Evolutionary conservation across 306 rosid species (phyloP).

Genomic region (Glycine soja): DNA sequence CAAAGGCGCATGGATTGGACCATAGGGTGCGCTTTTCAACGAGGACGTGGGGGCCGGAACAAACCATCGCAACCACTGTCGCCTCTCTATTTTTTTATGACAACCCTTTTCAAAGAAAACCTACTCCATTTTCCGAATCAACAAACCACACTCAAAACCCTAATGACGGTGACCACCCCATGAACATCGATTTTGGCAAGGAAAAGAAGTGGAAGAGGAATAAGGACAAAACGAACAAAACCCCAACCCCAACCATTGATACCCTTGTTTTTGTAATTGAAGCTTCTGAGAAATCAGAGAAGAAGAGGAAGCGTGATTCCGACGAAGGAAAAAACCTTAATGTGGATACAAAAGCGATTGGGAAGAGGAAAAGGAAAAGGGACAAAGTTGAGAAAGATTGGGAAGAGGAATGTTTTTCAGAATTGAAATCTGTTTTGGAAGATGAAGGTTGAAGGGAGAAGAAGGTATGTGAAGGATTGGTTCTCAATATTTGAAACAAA

Average conservation of each 20-base stretch:
- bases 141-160: conserved; percentile 17
- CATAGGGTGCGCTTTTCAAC: no score
- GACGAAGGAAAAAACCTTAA: conserved; percentile 24
- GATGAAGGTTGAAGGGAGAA: no score
- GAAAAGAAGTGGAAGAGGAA: conserved; percentile 53
- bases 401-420: conserved; percentile 46
- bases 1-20: no score
- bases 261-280: conserved; percentile 29
- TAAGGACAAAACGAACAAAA: conserved; percentile 50
- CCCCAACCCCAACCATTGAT: not conserved
- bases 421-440: no score
- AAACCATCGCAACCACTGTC: conserved; percentile 13
- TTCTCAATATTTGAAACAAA: no score
- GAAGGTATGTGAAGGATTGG: no score
- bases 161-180: not conserved
- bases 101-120: conserved; percentile 70
- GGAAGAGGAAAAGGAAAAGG: conserved; percentile 73
- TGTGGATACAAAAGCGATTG: conserved; percentile 20
- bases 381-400: conserved; percentile 86
- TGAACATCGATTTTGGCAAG: conserved; percentile 28
- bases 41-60: not conserved
- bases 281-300: conserved; percentile 54
- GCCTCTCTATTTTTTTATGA: conserved; percentile 70
- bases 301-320: conserved; percentile 48
- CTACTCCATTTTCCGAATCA: conserved; percentile 10